Conservation (phyloP, 2,329 filamentous ascomycete species). For the Penicillium sp. region DNA sequence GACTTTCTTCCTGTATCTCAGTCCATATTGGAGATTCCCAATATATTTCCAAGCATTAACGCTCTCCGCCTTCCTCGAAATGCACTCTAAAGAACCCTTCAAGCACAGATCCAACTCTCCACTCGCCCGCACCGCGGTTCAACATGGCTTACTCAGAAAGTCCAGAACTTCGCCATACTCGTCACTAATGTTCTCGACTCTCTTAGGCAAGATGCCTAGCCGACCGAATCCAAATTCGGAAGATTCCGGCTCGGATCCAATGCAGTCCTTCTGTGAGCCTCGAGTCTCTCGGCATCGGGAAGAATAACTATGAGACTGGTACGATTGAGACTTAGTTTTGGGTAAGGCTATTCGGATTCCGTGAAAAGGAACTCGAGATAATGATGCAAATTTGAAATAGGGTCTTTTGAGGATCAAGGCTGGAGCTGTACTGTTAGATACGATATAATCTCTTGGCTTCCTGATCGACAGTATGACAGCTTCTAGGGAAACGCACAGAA, state of each 20-base stretch:
- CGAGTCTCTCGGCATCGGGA: slow-evolving; percentile 27
- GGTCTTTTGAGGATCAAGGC: neutral
- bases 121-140: slow-evolving; percentile 3
- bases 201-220: neutral
- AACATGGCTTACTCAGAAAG: neutral
- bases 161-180: neutral
- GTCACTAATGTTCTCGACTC: neutral
- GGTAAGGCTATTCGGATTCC: slow-evolving; percentile 25
- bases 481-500: too few species aligned
- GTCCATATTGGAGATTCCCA: neutral
- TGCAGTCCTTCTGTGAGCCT: slow-evolving; percentile 14
- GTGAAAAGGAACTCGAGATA: slow-evolving; percentile 12
- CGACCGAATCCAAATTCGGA: neutral
- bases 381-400: neutral
- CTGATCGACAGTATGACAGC: too few species aligned
- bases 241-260: neutral
- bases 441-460: too few species aligned
- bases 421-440: too few species aligned
- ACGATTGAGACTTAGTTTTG: slow-evolving; percentile 36
- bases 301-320: slow-evolving; percentile 17
- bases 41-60: neutral
- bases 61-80: neutral
- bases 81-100: neutral
- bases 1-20: neutral
- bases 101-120: neutral